Base-by-base conservation (phyloP, 306 rosid genomes). In the Gynostemma pentaphyllum region DNA sequence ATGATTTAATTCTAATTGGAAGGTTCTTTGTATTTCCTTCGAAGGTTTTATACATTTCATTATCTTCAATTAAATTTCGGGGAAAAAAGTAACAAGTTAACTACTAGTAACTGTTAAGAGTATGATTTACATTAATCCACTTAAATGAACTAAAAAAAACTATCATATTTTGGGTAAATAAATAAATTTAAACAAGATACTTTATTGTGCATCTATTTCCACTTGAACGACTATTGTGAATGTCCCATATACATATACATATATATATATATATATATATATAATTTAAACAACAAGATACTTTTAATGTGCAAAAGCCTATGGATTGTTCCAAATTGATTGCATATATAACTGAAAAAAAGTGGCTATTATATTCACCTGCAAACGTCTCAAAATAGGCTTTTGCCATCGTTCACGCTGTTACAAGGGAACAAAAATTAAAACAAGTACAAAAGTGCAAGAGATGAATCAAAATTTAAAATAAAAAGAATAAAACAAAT, bases 391-490 rank as follows among this genome's bases (percentile, higher is more conserved):
- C 66, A 81, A 63, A 64, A 81, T 37, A 66, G 86, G 86, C 73
- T 81, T 81, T 70, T 81, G 86, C 86, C 86, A 81, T 63, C 68
- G 68, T 63, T 75, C 79, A 75, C 86, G 86, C 86, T 81, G 86
- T 45, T 23, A 48, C 64, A 51, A 48, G 19, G 46, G 61, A 11
- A 4, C 44, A 49, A 45, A 30, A 36, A 32, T 63, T 44, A 63
- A 29, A 53, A n/a, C 34, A 68, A 41, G 16, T 23, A 16, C 19
- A 21, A 45, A 29, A 48, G 45, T 21, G 69, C 57, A 26, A 28
- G 4, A 5, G 27, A 64, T 45, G 13, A 28, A n/a, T 53, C 4
- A 26, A 32, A 15, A 52, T 4, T n/a, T n/a, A 52, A 14, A 11
- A 4, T 37, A 4, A 49, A 1, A 3, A 51, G 46, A 2, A 52